Base-by-base conservation (phyloP, 257 asterid genomes). In the Nicotiana undulata region DNA sequence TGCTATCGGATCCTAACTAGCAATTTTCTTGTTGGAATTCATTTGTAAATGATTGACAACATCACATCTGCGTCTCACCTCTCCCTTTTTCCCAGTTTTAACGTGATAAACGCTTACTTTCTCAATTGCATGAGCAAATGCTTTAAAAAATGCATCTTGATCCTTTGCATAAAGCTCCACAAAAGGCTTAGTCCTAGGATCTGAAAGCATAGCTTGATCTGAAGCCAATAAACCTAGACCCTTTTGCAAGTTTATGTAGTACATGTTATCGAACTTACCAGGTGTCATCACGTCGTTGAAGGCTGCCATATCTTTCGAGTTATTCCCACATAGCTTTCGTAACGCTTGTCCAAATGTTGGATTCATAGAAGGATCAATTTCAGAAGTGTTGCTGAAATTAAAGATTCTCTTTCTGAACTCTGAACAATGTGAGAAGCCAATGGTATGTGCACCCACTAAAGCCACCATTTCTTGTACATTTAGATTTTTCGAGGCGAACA, bases 61-160 rank as follows among this genome's bases (percentile, higher is more conserved):
- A 83, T 95, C 99, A 55, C 99, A 95, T 59, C 97, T 91, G 78
- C 88, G 87, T 87, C 99, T 79, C n/a, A 95, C 92, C 88, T 95
- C 99, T 77, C 99, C 99, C 34, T 87, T 18, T 0, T 59, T 82
- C 61, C 98, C 98, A 0, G 92, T 88, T 85, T 85, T 86, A 5
- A 95, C 88, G 0, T 55, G 16, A 2, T 72, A 89, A 31, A 85
- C 60, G 13, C 96, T 86, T 7, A 85, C 86, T 63, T 92, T 95
- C 89, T 93, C 94, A 88, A 93, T 90, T 0, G 88, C 97, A 4
- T 40, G 87, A 5, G 90, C 81, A 26, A 95, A 93, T 0, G 89
- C 97, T 0, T 75, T 76, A 40, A 89, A 95, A 52, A 93, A 95
- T 0, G 89, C 93, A 0, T 79, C 32, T 77, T 92, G 90, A 78